Base-by-base conservation (phyloP, 2,329 filamentous ascomycete species). In the Mollisiaceae sp. region DNA sequence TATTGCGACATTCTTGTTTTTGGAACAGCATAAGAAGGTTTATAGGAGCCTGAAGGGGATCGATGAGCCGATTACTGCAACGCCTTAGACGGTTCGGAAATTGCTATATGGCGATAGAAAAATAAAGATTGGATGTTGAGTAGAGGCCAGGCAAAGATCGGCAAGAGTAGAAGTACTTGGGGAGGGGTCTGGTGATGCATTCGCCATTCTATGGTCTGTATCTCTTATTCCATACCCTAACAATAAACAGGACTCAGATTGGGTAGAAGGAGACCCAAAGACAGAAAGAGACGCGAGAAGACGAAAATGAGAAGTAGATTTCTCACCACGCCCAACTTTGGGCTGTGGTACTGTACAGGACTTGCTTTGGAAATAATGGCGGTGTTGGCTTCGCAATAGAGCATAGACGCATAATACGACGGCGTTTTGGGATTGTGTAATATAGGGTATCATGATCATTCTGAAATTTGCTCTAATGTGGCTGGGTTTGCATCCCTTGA, bases 11-110 rank as follows among this genome's bases (percentile, higher is more conserved):
- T 94, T 97, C 77, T 77, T 97, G 74, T 94, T 95, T 77, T 77
- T 97, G 75, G 93, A 97, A 77, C 89, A 92, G 77, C 93, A 97
- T 78, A 93, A 94, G 81, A 92, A 90, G 78, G 77, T 89, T 32
- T 96, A 93, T 79, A 84, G 85, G 77, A 82, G 82, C 68, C 67
- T 87, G n/a, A 76, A 73, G 50, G 73, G 73, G 9, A 61, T 75
- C 6, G 71, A 73, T 18, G 73, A 72, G 18, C n/a, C 47, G 38
- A 41, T 54, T 54, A 1, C 50, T 35, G 24, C 27, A 11, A 18
- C 50, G 22, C 47, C 22, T 24, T 52, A 32, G 24, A 52, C 5
- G 6, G 22, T 8, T 20, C n/a, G 8, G 18, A 6, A 2, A 35
- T 18, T 32, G 27, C 12, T 4, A 32, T 8, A 32, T 54, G 4